Evolutionary conservation across 73 alveolate species (phyloP).

Genomic region (Paramecium sonneborni): DNA sequence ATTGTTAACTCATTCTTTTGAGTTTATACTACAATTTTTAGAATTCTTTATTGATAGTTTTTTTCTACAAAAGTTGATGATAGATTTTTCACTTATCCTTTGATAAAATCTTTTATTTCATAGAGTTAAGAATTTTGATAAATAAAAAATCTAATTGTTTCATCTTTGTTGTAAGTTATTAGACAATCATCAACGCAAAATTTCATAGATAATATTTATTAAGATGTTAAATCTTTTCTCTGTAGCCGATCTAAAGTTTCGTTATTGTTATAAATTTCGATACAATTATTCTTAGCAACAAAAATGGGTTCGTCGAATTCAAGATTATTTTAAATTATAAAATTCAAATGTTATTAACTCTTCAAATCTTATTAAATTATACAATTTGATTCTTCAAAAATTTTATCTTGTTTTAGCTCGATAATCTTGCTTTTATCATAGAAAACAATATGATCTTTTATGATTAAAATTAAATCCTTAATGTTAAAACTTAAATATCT

Average conservation of each 20-base stretch:
- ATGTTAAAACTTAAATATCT: not conserved
- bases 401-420: not conserved
- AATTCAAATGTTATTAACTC: no score
- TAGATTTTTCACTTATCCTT: not conserved
- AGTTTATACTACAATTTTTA: not conserved
- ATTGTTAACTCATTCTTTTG: not conserved
- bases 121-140: no score
- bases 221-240: not conserved
- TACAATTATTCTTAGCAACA: not conserved
- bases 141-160: not conserved
- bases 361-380: no score
- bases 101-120: not conserved
- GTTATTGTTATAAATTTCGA: not conserved
- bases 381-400: not conserved
- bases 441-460: not conserved
- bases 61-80: not conserved
- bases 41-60: not conserved
- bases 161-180: not conserved
- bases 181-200: not conserved
- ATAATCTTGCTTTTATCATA: not conserved
- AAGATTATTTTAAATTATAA: no score
- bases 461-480: not conserved
- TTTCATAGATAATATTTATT: not conserved
- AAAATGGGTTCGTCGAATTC: no score
- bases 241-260: not conserved